Evolutionary conservation across 257 asterid genomes (phyloP).

Genomic region (Lithospermum erythrorhizon): DNA sequence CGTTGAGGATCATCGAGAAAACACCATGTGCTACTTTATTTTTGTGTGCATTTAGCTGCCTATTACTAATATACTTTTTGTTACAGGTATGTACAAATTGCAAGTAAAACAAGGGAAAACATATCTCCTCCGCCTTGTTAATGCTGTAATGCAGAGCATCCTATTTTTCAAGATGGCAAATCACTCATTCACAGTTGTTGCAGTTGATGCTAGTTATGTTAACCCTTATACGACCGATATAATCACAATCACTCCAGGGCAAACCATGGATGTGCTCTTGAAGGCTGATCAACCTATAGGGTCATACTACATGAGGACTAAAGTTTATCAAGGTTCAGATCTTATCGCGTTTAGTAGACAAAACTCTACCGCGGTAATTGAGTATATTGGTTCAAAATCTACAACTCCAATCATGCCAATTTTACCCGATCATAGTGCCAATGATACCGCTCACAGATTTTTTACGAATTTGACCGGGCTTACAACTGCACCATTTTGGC

Average conservation of each 20-base stretch:
- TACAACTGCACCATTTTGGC: constrained; percentile 28
- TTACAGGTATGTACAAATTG: background rate
- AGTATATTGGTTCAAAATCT: constrained; percentile 17
- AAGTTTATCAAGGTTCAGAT: background rate
- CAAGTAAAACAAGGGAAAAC: constrained; percentile 1
- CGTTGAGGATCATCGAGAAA: too few relatives aligned
- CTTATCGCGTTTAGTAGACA: background rate
- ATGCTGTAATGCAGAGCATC: constrained; percentile 53
- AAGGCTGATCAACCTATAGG: constrained; percentile 33
- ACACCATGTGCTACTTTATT: too few relatives aligned
- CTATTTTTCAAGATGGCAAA: constrained; percentile 7
- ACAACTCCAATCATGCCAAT: constrained; percentile 12
- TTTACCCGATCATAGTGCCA: constrained; percentile 25
- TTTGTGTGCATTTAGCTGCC: too few relatives aligned
- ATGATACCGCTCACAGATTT: constrained; percentile 42
- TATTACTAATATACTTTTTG: too few relatives aligned
- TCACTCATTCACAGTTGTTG: constrained; percentile 11
- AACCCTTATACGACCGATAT: constrained; percentile 24
- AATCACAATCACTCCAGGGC: background rate
- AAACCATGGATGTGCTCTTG: constrained; percentile 1
- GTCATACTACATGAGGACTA: constrained; percentile 35
- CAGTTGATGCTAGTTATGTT: constrained; percentile 40
- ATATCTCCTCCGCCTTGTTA: constrained; percentile 8
- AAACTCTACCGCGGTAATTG: constrained; percentile 32
- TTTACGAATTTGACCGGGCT: constrained; percentile 27